These are phyloP conservation scores for Diaporthe sp. DNA, from an alignment of 2,329 filamentous ascomycete species.

Conservation along the genomic window DNA sequence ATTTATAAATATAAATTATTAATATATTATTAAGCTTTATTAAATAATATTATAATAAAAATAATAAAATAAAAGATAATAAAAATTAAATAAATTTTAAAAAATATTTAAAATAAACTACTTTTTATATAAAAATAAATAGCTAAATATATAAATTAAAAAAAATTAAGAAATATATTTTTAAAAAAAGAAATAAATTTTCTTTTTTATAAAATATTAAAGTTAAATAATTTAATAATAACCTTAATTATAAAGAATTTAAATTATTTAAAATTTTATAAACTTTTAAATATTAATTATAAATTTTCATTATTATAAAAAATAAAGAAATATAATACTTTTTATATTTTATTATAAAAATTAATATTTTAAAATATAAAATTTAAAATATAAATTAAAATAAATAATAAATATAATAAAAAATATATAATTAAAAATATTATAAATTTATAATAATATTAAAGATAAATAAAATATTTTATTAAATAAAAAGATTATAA, in stretches of 20 bases:
- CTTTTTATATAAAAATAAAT: background rate
- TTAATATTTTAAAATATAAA: background rate
- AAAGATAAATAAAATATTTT: background rate
- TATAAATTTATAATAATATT: background rate
- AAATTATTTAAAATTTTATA: background rate
- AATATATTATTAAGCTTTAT: background rate
- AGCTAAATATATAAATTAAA: background rate
- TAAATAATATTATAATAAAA: too few relatives aligned
- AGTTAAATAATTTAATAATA: background rate
- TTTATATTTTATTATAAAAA: background rate
- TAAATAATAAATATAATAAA: background rate
- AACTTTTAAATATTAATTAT: background rate
- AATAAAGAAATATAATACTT: background rate
- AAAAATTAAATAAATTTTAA: too few relatives aligned
- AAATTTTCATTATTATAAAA: background rate
- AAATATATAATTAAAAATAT: background rate
- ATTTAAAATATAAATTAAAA: background rate
- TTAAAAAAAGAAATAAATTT: background rate
- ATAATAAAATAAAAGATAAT: background rate
- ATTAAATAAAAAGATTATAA: constrained; percentile 10
- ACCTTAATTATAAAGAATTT: background rate
- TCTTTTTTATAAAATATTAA: background rate
- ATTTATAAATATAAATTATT: background rate
- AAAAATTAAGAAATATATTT: background rate
- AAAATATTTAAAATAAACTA: background rate